Base-by-base conservation (phyloP, 1,284 basidiomycete genomes). In the Fomes fomentarius region DNA sequence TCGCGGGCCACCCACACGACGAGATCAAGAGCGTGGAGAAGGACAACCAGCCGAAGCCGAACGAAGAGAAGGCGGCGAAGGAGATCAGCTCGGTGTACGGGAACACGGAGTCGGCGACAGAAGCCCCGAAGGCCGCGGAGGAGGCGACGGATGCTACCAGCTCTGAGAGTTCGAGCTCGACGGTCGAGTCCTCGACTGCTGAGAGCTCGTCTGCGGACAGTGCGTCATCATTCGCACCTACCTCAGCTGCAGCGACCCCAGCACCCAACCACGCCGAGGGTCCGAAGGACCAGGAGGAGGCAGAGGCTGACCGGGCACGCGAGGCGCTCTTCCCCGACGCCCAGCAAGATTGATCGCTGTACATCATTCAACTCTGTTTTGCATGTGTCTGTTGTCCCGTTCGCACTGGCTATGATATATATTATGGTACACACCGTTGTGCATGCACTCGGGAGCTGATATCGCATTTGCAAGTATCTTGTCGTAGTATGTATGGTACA, bases 1-100 rank as follows among this genome's bases (percentile, higher is more conserved):
- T 91, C 64, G 85, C 74, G 0, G 76, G 58, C n/a, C 61, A 64
- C 28, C 62, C 59, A 6, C 64, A 66, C 52, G 60, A 63, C 33
- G 64, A 57, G 30, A 31, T 59, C 48, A 62, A 56, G 55, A 66
- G 59, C 50, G 48, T 58, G 45, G 43, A 51, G 15, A 55, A 52
- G 34, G 51, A 54, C 37, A 56, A 52, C 25, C 41, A 51, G 25
- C 52, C 39, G 50, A 49, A 1, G 58, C 52, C 54, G 38, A 53
- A 57, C 17, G 64, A 58, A 26, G 54, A 47, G 10, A 30, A 24
- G 26, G 52, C 49, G 21, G 28, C 11, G 10, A 52, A 55, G 24
- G 47, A 44, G 17, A 26, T 50, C 44, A 58, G 56, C 40, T 49
- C 53, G 4, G 47, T 50, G 28, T 15, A 52, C 28, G 42, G 35